Percentiles rank a stretch among this genome's conserved stretches.
These are phyloP conservation scores for Brassica cretica DNA, from an alignment of 345 rosid species.

Conservation along the genomic window DNA sequence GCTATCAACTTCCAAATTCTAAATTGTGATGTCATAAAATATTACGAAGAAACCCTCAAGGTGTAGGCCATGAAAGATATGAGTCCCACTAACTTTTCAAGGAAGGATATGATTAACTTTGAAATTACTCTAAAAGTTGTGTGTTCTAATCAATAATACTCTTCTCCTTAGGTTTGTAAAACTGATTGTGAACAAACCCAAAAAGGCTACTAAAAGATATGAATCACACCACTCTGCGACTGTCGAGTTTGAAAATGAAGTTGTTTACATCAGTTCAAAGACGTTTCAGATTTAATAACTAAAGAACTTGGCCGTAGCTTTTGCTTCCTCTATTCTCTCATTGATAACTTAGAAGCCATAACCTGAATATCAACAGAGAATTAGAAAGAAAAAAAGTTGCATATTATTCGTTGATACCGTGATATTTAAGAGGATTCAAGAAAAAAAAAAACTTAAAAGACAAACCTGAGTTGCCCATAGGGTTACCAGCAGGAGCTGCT, in stretches of 20 bases:
- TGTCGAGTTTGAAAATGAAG: background rate
- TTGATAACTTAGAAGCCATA: background rate
- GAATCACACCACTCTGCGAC: background rate
- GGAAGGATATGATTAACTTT: background rate
- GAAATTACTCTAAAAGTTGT: background rate
- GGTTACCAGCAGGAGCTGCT: constrained; percentile 65
- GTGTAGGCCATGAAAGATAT: background rate
- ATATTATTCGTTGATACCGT: background rate
- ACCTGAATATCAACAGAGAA: constrained; percentile 25
- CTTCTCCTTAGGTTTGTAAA: background rate
- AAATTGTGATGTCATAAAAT: background rate
- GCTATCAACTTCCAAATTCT: background rate
- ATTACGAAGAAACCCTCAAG: background rate
- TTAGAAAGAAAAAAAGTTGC: background rate
- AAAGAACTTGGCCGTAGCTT: background rate
- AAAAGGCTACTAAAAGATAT: background rate
- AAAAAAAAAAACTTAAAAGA: background rate
- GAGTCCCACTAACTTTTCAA: background rate
- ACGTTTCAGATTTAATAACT: background rate
- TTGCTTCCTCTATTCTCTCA: background rate
- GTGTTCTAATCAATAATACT: background rate
- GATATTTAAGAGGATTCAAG: background rate
- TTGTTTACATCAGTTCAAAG: background rate
- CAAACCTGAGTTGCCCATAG: constrained; percentile 67
- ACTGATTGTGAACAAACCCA: background rate